Evolutionary conservation across 768 basidiomycete species (phyloP).

Genomic region (Rhizopogon vulgaris): DNA sequence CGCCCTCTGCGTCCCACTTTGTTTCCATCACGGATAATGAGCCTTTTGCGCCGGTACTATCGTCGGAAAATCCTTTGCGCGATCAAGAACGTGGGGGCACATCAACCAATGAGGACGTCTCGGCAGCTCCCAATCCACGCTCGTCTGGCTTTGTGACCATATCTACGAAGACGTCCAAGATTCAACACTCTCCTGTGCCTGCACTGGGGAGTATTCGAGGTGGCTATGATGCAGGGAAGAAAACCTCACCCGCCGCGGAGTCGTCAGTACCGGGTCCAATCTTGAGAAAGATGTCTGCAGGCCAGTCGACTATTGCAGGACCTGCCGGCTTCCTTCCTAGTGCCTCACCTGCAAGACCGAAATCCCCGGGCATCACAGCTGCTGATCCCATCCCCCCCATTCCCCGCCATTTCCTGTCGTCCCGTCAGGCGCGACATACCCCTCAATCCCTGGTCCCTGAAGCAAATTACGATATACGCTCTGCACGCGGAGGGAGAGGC

Average conservation of each 20-base stretch:
- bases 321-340: not conserved
- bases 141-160: conserved; percentile 75
- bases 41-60: conserved; percentile 12
- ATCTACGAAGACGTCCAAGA: conserved; percentile 33
- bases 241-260: not conserved
- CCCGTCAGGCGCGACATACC: conserved; percentile 28
- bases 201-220: not conserved
- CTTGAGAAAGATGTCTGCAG: not conserved
- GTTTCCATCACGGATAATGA: conserved; percentile 19
- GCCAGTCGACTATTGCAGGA: not conserved
- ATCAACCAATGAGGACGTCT: conserved; percentile 14
- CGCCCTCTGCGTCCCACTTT: conserved; percentile 23
- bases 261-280: not conserved
- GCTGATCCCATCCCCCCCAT: not conserved
- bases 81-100: conserved; percentile 1
- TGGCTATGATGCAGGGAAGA: not conserved
- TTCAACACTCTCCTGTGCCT: not conserved
- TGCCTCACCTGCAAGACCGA: not conserved
- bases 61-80: conserved; percentile 16
- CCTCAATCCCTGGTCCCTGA: conserved; percentile 38
- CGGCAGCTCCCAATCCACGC: conserved; percentile 56
- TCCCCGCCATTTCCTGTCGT: conserved; percentile 8
- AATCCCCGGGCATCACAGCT: not conserved
- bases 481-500: conserved; percentile 71
- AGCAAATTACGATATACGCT: conserved; percentile 66